A percentile compares a stretch with the other conserved stretches of the same genome.
These are phyloP conservation scores for Candida anglica DNA, from an alignment of 805 yeast species.

Conservation along the genomic window DNA sequence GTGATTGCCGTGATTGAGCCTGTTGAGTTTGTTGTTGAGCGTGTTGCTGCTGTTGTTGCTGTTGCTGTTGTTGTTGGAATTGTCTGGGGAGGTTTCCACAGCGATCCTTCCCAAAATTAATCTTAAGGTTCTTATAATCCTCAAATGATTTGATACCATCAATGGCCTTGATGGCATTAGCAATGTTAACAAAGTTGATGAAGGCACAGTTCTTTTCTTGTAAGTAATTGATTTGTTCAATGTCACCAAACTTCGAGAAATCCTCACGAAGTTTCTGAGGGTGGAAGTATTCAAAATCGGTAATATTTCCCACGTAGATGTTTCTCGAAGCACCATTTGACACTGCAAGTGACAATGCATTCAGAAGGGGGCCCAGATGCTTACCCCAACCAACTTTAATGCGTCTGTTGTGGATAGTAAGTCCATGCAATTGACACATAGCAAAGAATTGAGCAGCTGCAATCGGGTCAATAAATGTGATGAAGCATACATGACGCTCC, in stretches of 20 bases:
- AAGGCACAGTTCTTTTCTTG: constrained; percentile 86
- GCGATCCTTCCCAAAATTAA: constrained; percentile 91
- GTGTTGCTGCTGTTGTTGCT: constrained; percentile 4
- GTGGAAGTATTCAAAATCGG: constrained; percentile 45
- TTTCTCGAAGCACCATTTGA: constrained; percentile 93
- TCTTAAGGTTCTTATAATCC: constrained; percentile 62
- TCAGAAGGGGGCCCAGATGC: constrained; percentile 88
- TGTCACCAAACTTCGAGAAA: constrained; percentile 83
- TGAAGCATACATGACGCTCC: constrained; percentile 89
- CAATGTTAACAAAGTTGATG: constrained; percentile 86
- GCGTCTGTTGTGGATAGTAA: constrained; percentile 78
- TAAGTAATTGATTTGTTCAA: constrained; percentile 89
- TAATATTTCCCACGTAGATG: constrained; percentile 76
- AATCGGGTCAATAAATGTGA: constrained; percentile 92
- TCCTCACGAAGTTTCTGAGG: constrained; percentile 63
- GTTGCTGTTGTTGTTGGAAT: constrained; percentile 36
- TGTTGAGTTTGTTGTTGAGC: neutral
- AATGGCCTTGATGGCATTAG: constrained; percentile 87
- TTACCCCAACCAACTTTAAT: constrained; percentile 98
- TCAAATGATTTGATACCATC: constrained; percentile 80
- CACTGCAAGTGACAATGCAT: constrained; percentile 83
- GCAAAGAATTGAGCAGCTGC: constrained; percentile 98
- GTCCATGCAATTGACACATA: constrained; percentile 85
- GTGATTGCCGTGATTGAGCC: constrained; percentile 4
- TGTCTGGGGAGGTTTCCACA: constrained; percentile 93